phyloP scores from a whole-genome alignment of 768 basidiomycete species.

The Tephrocybe sp. region DNA sequence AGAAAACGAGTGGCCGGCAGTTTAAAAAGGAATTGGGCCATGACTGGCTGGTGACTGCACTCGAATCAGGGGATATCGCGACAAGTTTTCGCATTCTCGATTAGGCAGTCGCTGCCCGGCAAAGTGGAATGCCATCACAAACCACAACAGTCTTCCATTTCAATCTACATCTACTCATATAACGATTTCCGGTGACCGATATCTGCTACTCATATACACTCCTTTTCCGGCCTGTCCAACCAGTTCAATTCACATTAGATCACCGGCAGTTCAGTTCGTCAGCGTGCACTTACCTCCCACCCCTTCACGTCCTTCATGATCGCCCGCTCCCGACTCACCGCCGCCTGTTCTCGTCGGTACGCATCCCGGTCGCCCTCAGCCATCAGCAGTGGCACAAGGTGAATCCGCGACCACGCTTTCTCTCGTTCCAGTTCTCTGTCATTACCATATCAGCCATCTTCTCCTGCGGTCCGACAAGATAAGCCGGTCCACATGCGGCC shows the following conservation, averaged over 20 bases:
- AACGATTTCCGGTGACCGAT: constrained; percentile 46
- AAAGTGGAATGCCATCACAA: too few relatives aligned
- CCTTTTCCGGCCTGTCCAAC: constrained; percentile 76
- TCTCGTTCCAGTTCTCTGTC: constrained; percentile 90
- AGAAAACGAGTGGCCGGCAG: constrained; percentile 22
- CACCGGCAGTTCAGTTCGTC: constrained; percentile 18
- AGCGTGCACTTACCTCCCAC: constrained; percentile 73
- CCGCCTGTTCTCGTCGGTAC: constrained; percentile 79
- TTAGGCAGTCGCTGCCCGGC: too few relatives aligned
- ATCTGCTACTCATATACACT: constrained; percentile 79
- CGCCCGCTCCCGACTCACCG: constrained; percentile 72
- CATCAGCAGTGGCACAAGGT: constrained; percentile 86
- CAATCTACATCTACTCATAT: constrained; percentile 21
- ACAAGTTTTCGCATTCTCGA: too few relatives aligned
- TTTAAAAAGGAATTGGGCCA: constrained; percentile 43
- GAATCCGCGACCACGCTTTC: constrained; percentile 92
- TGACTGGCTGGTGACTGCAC: constrained; percentile 4
- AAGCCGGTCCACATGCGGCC: constrained; percentile 43
- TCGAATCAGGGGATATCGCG: constrained; percentile 16
- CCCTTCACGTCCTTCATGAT: constrained; percentile 94
- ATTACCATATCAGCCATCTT: constrained; percentile 44
- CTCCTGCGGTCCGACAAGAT: constrained; percentile 48
- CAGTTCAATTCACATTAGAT: constrained; percentile 16
- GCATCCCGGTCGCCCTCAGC: constrained; percentile 93
- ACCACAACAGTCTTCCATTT: constrained; percentile 1